These are phyloP conservation scores for Eucalyptus regnans DNA, from an alignment of 345 rosid species.

Conservation along the genomic window DNA sequence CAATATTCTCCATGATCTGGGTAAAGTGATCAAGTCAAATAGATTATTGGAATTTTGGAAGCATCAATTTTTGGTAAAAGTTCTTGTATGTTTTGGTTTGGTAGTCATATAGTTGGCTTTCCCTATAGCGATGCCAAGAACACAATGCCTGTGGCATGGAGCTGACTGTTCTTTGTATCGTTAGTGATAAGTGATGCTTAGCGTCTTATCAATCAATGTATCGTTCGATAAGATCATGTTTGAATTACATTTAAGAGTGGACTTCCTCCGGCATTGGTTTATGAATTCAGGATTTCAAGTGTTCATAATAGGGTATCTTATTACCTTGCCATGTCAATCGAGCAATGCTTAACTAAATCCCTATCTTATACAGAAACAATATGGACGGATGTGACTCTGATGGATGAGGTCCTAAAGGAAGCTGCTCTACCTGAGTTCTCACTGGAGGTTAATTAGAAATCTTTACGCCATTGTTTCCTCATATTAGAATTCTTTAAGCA, in stretches of 20 bases:
- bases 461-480: not conserved
- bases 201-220: not conserved
- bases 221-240: not conserved
- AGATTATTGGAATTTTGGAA: not conserved
- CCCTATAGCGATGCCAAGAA: not conserved
- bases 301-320: not conserved
- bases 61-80: not conserved
- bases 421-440: conserved; percentile 67
- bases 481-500: not conserved
- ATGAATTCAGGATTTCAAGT: not conserved
- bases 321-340: not conserved
- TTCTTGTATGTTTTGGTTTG: not conserved
- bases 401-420: conserved; percentile 77
- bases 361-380: conserved; percentile 37
- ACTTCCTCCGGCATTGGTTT: not conserved
- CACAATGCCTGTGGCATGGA: not conserved
- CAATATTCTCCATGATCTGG: not conserved
- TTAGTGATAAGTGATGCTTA: not conserved
- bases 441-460: conserved; percentile 39
- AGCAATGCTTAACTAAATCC: not conserved
- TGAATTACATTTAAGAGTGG: not conserved
- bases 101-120: not conserved
- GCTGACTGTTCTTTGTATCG: not conserved
- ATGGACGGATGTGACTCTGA: conserved; percentile 79
- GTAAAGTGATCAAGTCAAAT: not conserved